These are phyloP conservation scores for Cytospora mali DNA, from an alignment of 2,329 filamentous ascomycete genomes.

Conservation along the genomic window DNA sequence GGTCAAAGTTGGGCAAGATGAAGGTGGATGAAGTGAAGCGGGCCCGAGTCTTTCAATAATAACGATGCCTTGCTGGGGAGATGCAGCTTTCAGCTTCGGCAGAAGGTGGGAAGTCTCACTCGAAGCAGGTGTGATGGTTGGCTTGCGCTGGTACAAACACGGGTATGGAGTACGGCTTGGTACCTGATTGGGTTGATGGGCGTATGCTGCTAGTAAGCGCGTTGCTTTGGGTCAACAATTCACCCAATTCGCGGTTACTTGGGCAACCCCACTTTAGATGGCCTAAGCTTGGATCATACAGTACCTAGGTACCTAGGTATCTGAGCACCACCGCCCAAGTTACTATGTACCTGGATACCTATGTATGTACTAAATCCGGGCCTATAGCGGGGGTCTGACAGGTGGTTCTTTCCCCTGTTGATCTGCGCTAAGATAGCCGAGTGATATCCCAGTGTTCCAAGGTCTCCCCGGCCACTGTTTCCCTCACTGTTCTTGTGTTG, in stretches of 20 bases:
- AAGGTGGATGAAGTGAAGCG: background rate
- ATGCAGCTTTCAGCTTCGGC: background rate
- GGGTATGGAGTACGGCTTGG: background rate
- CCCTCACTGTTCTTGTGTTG: background rate
- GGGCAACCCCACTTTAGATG: background rate
- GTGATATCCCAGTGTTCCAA: background rate
- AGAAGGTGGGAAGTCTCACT: background rate
- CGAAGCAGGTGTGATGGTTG: background rate
- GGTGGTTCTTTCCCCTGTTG: slow-evolving; percentile 1
- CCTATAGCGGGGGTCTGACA: background rate
- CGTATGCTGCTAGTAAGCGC: background rate
- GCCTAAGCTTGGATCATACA: background rate
- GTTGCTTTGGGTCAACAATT: background rate
- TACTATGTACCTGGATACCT: background rate
- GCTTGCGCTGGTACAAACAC: background rate
- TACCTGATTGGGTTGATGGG: background rate
- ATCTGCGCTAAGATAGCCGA: slow-evolving; percentile 1
- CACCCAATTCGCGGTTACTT: background rate
- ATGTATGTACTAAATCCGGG: background rate
- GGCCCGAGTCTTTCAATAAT: background rate
- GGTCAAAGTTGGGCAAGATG: background rate
- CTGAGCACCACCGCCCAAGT: background rate
- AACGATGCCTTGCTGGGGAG: background rate
- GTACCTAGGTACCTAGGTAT: background rate
- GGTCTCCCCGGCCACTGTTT: background rate